phyloP scores from a whole-genome alignment of 352 stramenopile genomes.

The Globisporangium rhizosaccharum region DNA sequence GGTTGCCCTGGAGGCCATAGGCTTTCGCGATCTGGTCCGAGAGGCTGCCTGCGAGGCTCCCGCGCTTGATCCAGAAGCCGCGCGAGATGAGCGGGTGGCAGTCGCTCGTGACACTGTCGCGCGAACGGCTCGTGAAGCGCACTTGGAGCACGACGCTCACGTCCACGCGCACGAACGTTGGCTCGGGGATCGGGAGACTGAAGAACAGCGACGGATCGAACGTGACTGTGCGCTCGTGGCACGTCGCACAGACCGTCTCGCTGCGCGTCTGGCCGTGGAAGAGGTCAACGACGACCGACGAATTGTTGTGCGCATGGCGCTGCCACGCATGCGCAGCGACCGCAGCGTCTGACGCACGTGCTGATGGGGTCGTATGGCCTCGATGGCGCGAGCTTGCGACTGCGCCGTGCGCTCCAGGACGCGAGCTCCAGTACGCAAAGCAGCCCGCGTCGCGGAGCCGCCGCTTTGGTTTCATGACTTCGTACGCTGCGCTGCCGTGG shows the following conservation, averaged over 20 bases:
- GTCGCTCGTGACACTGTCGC: background rate
- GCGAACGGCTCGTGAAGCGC: slow-evolving; percentile 9
- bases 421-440: slow-evolving; percentile 16
- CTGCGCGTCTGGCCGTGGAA: slow-evolving; percentile 95
- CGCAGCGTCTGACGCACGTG: slow-evolving; percentile 44
- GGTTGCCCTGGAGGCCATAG: slow-evolving; percentile 32
- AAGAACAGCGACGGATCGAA: slow-evolving; percentile 97
- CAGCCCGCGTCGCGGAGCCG: slow-evolving; percentile 13
- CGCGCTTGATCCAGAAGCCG: slow-evolving; percentile 57
- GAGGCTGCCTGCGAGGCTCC: slow-evolving; percentile 32
- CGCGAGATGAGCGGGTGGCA: slow-evolving; percentile 15
- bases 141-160: slow-evolving; percentile 62
- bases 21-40: slow-evolving; percentile 42
- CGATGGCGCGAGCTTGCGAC: background rate
- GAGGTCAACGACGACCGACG: slow-evolving; percentile 94
- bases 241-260: slow-evolving; percentile 92
- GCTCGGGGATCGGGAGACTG: slow-evolving; percentile 91
- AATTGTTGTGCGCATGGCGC: slow-evolving; percentile 88
- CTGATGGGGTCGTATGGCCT: background rate
- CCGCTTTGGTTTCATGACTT: background rate
- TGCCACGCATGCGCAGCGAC: slow-evolving; percentile 91
- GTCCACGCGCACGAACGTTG: slow-evolving; percentile 62
- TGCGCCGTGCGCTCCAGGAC: background rate
- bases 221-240: slow-evolving; percentile 90
- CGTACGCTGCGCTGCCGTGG: slow-evolving; percentile 12